Evolutionary conservation across 2,329 filamentous ascomycete species (phyloP).

Genomic region (Phaeophleospora eucalypticola): DNA sequence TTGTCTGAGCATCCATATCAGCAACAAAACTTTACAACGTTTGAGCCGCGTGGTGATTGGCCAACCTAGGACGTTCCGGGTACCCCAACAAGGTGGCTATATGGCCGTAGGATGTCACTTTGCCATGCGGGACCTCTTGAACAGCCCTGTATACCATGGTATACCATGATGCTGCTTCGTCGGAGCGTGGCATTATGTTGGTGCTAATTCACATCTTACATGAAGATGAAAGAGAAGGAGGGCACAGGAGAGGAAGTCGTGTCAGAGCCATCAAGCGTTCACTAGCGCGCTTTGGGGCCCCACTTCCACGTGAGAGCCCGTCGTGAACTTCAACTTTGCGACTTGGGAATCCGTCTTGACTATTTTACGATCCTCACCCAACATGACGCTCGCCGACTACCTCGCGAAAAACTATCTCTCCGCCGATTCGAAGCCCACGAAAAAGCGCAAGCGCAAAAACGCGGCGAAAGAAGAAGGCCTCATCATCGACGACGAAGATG

Average conservation of each 20-base stretch:
- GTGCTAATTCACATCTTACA: background rate
- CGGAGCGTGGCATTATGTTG: constrained; percentile 61
- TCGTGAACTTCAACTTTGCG: constrained; percentile 1
- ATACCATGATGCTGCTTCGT: constrained; percentile 72
- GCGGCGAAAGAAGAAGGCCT: constrained; percentile 39
- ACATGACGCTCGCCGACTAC: constrained; percentile 72
- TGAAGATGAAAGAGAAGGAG: background rate
- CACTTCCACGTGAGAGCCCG: background rate
- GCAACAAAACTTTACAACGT: too few species aligned
- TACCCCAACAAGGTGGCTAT: constrained; percentile 69
- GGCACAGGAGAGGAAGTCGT: background rate
- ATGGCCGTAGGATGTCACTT: constrained; percentile 83
- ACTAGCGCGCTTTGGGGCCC: background rate
- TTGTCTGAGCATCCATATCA: constrained; percentile 59
- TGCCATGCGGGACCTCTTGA: constrained; percentile 77
- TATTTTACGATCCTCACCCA: constrained; percentile 2
- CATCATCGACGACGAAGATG: constrained; percentile 52
- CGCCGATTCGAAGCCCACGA: constrained; percentile 54
- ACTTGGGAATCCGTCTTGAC: background rate
- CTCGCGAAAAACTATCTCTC: constrained; percentile 88
- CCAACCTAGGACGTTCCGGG: too few species aligned
- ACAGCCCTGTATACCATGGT: constrained; percentile 75
- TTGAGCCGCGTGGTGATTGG: too few species aligned
- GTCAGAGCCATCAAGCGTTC: background rate
- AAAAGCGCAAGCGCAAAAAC: constrained; percentile 51